These are phyloP conservation scores for Sutorius eximius DNA, from an alignment of 1,284 basidiomycete genomes.

Conservation along the genomic window DNA sequence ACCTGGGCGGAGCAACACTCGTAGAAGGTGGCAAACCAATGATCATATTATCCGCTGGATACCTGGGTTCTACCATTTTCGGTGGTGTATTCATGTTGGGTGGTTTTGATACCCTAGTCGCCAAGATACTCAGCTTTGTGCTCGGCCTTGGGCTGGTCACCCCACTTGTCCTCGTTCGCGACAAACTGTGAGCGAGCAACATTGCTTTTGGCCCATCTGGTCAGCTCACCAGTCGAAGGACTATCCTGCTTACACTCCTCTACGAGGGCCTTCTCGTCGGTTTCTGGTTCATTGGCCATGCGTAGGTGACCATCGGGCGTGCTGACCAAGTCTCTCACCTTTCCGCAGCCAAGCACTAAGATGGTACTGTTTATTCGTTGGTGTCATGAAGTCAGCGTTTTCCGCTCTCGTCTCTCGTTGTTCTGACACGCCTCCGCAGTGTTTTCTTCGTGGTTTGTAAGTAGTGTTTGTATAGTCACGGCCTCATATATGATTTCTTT, in stretches of 20 bases:
- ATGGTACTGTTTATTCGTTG: constrained; percentile 82
- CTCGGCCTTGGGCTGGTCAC: constrained; percentile 72
- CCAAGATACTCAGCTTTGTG: constrained; percentile 81
- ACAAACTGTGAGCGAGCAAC: constrained; percentile 66
- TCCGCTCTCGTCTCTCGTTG: not conserved
- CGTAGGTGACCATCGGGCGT: constrained; percentile 46
- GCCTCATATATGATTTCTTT: constrained; percentile 5
- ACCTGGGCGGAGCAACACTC: constrained; percentile 74
- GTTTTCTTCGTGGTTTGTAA: constrained; percentile 75
- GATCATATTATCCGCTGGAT: constrained; percentile 71
- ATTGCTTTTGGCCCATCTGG: not conserved
- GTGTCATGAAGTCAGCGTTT: constrained; percentile 74
- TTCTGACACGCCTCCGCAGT: constrained; percentile 41
- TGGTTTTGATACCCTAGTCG: constrained; percentile 76
- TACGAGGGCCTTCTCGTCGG: constrained; percentile 78
- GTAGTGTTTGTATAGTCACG: constrained; percentile 25
- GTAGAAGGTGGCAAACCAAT: constrained; percentile 72
- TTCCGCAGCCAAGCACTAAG: constrained; percentile 55
- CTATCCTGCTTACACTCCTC: constrained; percentile 69
- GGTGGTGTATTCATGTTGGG: constrained; percentile 78
- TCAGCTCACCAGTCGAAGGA: constrained; percentile 45
- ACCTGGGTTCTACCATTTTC: constrained; percentile 74
- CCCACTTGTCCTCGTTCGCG: constrained; percentile 75
- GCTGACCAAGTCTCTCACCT: constrained; percentile 2
- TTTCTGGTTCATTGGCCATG: constrained; percentile 85